Evolutionary conservation across 116 monocot genomes (phyloP), one percentile per base, ranked within the genome.

Genomic region (Papilionanthe hybrid): DNA sequence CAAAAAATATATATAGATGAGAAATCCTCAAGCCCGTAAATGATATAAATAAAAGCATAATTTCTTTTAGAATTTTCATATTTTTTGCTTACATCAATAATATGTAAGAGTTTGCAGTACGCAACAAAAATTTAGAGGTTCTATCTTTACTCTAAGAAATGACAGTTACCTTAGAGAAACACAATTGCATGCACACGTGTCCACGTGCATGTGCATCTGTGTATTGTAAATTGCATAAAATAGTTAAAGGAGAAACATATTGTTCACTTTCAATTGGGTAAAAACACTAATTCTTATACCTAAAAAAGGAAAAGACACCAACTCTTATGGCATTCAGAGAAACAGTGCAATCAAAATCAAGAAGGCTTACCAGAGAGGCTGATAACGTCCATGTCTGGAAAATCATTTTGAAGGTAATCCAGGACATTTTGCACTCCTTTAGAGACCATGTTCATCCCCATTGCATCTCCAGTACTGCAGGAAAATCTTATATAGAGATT

Each of bases 381-480:
- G 77, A 98, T 86, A 56, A 94, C 81, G 29, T 98, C 98, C 98
- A 98, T 93, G 86, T 98, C 98, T 0, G 94, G 89, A 81, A 94
- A 98, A 77, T 93, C 94, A 72, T 43, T 79, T 78, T 91, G 90
- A 74, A 98, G 82, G 80, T 85, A 93, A 45, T 93, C 93, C 82
- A 98, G 80, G 29, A 98, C 94, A 48, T 93, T 94, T 63, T 98
- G 91, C 15, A 98, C 98, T 19, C 98, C 94, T 84, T 98, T 98
- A n/a, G 98, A 98, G 57, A 94, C 93, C 98, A 98, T 98, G 83
- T 94, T 98, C 98, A 98, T 94, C 55, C 98, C 98, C 98, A 98
- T 94, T 4, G 98, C 98, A 86, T 98, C 95, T 55, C 98, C 98
- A 19, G 98, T 94, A 45, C 84, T 89, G 85, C 94, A 93, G 25